Evolutionary conservation across 768 basidiomycete genomes (phyloP).

Genomic region (Rhodotorula babjevae): DNA sequence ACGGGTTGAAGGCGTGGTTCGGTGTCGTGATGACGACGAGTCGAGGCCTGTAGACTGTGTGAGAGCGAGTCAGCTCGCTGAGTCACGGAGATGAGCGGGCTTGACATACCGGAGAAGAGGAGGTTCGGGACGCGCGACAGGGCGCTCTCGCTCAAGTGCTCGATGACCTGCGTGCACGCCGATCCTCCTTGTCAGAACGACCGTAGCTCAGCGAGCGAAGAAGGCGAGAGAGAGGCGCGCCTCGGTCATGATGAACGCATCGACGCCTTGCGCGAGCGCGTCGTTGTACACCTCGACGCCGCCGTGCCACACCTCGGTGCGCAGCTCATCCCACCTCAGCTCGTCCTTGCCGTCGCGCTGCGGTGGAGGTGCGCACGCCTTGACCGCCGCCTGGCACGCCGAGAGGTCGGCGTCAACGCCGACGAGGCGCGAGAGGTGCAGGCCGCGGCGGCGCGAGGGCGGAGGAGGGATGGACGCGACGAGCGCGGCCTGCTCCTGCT

Average conservation of each 20-base stretch:
- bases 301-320: constrained; percentile 68
- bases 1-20: constrained; percentile 56
- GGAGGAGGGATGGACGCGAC: constrained; percentile 27
- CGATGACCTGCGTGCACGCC: constrained; percentile 66
- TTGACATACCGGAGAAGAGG: constrained; percentile 50
- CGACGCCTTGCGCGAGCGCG: constrained; percentile 57
- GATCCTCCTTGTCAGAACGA: no score
- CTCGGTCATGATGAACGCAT: constrained; percentile 52
- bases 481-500: constrained; percentile 34
- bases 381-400: constrained; percentile 58
- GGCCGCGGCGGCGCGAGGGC: constrained; percentile 53
- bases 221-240: not conserved
- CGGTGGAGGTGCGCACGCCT: constrained; percentile 46
- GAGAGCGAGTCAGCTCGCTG: not conserved
- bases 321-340: constrained; percentile 64
- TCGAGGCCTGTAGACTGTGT: constrained; percentile 59
- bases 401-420: constrained; percentile 62
- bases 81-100: no score
- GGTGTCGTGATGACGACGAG: constrained; percentile 73
- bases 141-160: constrained; percentile 63
- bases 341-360: not conserved
- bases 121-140: constrained; percentile 63
- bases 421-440: constrained; percentile 58
- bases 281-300: constrained; percentile 65
- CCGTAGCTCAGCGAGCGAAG: no score